Percentiles rank a stretch among this genome's conserved stretches.
Evolutionary conservation across 805 yeast genomes (phyloP).

Genomic region (Naumovozyma dairenensis): DNA sequence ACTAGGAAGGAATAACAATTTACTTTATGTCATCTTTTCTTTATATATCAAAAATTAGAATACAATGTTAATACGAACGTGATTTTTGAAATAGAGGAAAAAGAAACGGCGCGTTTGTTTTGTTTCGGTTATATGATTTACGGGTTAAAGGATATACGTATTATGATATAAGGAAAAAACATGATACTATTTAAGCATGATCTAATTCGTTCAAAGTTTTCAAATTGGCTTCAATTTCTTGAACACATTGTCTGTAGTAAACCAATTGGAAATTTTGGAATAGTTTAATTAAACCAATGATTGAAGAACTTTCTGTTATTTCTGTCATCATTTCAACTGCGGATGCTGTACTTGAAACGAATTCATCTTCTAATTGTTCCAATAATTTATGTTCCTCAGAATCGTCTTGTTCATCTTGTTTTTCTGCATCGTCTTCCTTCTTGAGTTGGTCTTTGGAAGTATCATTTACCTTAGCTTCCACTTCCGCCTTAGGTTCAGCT

Average conservation of each 20-base stretch:
- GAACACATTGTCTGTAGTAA: conserved; percentile 45
- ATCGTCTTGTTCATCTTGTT: conserved; percentile 4
- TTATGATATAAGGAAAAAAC: too few species aligned
- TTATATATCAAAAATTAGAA: too few species aligned
- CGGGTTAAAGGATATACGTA: too few species aligned
- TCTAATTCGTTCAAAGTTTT: conserved; percentile 31
- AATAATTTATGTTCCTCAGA: conserved; percentile 34
- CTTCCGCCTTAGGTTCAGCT: conserved; percentile 4
- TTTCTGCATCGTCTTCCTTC: conserved; percentile 3
- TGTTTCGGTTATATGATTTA: too few species aligned
- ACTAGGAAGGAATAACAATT: too few species aligned
- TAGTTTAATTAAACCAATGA: conserved; percentile 53
- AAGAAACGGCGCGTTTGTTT: too few species aligned
- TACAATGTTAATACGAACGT: too few species aligned
- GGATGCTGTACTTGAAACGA: conserved; percentile 65
- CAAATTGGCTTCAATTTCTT: conserved; percentile 37
- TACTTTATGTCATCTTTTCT: too few species aligned
- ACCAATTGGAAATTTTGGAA: conserved; percentile 62
- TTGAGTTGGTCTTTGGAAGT: too few species aligned
- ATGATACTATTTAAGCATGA: neutral
- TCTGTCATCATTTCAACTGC: conserved; percentile 76
- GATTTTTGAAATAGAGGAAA: too few species aligned
- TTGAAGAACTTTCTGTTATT: conserved; percentile 56
- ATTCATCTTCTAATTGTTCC: conserved; percentile 63
- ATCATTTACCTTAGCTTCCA: neutral